These are phyloP conservation scores for Oropetium thomaeum DNA, from an alignment of 176 grass and related monocot species.

Conservation along the genomic window DNA sequence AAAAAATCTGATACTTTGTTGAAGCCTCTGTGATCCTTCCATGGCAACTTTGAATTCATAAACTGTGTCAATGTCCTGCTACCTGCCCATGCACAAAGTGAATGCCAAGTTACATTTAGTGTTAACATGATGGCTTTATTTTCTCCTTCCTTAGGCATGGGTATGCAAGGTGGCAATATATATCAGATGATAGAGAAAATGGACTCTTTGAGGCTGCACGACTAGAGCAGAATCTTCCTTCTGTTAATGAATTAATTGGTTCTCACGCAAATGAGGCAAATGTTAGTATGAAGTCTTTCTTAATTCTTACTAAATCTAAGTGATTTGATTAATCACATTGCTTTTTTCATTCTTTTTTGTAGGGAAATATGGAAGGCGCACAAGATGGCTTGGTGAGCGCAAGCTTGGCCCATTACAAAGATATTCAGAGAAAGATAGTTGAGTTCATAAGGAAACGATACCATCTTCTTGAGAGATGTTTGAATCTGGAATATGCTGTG, in stretches of 20 bases:
- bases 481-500: conserved; percentile 91
- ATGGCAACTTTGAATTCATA: not conserved
- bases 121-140: conserved; percentile 17
- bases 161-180: conserved; percentile 95
- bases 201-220: conserved; percentile 77
- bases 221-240: conserved; percentile 71
- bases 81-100: no score
- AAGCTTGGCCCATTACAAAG: conserved; percentile 59
- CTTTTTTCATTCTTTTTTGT: conserved; percentile 15
- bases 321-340: not conserved
- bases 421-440: conserved; percentile 82
- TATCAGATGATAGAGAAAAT: conserved; percentile 81
- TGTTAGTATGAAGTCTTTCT: conserved; percentile 41
- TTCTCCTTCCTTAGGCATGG: conserved; percentile 61
- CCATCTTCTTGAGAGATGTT: conserved; percentile 84
- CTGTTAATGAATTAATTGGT: conserved; percentile 46
- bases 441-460: conserved; percentile 95
- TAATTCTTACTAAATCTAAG: conserved; percentile 11
- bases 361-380: conserved; percentile 74
- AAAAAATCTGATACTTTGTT: not conserved
- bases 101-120: conserved; percentile 12
- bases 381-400: conserved; percentile 44
- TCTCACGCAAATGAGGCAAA: conserved; percentile 52
- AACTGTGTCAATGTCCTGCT: not conserved
- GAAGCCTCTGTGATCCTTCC: not conserved